phyloP scores from a whole-genome alignment of 2,329 filamentous ascomycete genomes.

The Penicillium sp. region DNA sequence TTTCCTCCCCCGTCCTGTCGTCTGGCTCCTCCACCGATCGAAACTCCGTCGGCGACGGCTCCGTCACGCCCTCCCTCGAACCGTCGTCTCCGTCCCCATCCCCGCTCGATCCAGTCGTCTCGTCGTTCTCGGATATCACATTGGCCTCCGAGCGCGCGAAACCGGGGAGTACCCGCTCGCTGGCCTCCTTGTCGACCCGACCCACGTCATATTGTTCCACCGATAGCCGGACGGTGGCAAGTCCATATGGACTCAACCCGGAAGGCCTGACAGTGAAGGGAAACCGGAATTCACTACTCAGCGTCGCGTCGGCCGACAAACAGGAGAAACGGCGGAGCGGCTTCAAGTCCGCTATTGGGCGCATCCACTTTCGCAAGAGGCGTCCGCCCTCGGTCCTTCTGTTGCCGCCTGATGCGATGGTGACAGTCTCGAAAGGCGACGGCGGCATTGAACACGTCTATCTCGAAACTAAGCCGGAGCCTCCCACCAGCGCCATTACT shows the following conservation, averaged over 20 bases:
- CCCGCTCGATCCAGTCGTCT: slow-evolving; percentile 30
- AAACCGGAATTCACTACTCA: slow-evolving; percentile 29
- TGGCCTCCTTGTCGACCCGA: slow-evolving; percentile 40
- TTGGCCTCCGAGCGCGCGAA: slow-evolving; percentile 30
- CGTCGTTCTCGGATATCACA: slow-evolving; percentile 34
- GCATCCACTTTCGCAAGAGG: slow-evolving; percentile 38
- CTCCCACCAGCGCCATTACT: slow-evolving; percentile 4
- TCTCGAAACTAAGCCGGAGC: slow-evolving; percentile 24
- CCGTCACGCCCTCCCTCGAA: slow-evolving; percentile 25
- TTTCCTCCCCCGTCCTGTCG: slow-evolving; percentile 34
- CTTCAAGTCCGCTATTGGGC: slow-evolving; percentile 36
- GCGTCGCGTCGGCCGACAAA: slow-evolving; percentile 28
- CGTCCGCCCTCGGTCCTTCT: slow-evolving; percentile 29
- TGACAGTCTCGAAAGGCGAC: slow-evolving; percentile 27
- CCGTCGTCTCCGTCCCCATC: slow-evolving; percentile 13
- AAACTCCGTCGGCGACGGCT: slow-evolving; percentile 30
- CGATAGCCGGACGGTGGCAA: slow-evolving; percentile 27
- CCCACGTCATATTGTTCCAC: slow-evolving; percentile 41
- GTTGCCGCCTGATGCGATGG: slow-evolving; percentile 30
- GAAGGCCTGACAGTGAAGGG: slow-evolving; percentile 14
- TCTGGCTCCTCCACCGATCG: slow-evolving; percentile 35
- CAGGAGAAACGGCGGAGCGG: slow-evolving; percentile 33
- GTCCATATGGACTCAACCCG: slow-evolving; percentile 17
- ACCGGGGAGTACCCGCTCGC: slow-evolving; percentile 37
- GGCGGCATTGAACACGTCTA: slow-evolving; percentile 37